A percentile compares a stretch with the other conserved stretches of the same genome.
These are phyloP conservation scores for Pseudocercospora fijiensis DNA, from an alignment of 2,329 filamentous ascomycete genomes.

Conservation along the genomic window DNA sequence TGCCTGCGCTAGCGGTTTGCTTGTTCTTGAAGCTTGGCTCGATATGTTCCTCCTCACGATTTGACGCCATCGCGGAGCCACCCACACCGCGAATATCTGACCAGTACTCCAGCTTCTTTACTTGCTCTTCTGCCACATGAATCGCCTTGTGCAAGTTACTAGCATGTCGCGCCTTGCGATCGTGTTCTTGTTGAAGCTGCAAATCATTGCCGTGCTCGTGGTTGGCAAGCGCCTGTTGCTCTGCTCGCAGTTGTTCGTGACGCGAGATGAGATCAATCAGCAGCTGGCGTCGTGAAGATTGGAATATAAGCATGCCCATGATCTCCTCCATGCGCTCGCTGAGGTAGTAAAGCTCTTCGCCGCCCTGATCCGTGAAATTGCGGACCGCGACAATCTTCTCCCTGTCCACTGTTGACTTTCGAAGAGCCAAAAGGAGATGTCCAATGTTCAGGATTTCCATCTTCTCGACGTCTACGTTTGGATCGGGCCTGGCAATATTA, in stretches of 20 bases:
- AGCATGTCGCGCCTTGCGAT: constrained; percentile 48
- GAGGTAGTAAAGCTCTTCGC: constrained; percentile 73
- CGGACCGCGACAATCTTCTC: constrained; percentile 85
- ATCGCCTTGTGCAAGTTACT: constrained; percentile 72
- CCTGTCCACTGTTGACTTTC: constrained; percentile 73
- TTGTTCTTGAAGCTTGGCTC: constrained; percentile 29
- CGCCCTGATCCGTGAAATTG: constrained; percentile 75
- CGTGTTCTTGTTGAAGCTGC: constrained; percentile 46
- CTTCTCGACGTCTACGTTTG: constrained; percentile 47
- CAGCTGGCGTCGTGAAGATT: constrained; percentile 77
- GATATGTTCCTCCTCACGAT: constrained; percentile 16
- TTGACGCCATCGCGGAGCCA: constrained; percentile 18
- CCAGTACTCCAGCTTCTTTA: constrained; percentile 81
- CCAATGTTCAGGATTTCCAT: constrained; percentile 65
- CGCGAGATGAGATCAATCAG: constrained; percentile 65
- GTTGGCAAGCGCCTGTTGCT: constrained; percentile 49
- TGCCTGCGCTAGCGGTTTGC: constrained; percentile 20
- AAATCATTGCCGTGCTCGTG: constrained; percentile 42
- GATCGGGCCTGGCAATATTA: constrained; percentile 36
- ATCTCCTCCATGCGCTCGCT: constrained; percentile 76
- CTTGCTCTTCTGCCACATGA: constrained; percentile 74
- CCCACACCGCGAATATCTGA: constrained; percentile 61
- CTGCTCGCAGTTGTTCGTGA: constrained; percentile 56
- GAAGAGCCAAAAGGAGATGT: constrained; percentile 67
- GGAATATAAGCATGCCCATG: constrained; percentile 85